Evolutionary conservation across 2,329 filamentous ascomycete genomes (phyloP).

Genomic region (Talaromyces sp.): DNA sequence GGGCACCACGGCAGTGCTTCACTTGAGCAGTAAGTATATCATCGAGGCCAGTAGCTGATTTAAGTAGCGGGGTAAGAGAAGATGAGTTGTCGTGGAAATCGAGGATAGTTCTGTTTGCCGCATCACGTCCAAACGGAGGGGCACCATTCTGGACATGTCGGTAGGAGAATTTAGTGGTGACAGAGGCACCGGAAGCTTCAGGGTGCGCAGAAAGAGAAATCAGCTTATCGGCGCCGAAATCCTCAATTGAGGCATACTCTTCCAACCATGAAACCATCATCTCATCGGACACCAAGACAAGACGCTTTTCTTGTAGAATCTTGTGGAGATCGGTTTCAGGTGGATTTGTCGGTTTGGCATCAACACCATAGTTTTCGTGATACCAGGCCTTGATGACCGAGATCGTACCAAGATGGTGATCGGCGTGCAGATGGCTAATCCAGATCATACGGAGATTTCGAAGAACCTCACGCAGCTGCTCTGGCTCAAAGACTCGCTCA

Average conservation of each 20-base stretch:
- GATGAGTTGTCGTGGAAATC: conserved; percentile 30
- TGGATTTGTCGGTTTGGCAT: conserved; percentile 44
- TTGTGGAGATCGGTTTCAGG: conserved; percentile 39
- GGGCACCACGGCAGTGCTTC: conserved; percentile 76
- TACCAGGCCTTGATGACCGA: conserved; percentile 83
- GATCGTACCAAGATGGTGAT: conserved; percentile 88
- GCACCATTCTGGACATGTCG: conserved; percentile 33
- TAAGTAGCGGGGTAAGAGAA: conserved; percentile 44
- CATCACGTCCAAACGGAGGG: conserved; percentile 24
- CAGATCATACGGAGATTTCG: conserved; percentile 78
- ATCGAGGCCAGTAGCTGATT: conserved; percentile 62
- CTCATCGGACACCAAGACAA: conserved; percentile 69
- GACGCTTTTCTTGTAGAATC: conserved; percentile 43
- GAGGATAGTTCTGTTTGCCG: conserved; percentile 24
- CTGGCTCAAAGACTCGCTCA: conserved; percentile 68
- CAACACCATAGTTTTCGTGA: conserved; percentile 53
- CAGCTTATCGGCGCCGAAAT: conserved; percentile 67
- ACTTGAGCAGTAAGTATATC: conserved; percentile 70
- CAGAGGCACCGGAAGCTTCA: conserved; percentile 17
- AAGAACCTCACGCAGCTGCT: conserved; percentile 71
- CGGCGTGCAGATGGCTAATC: conserved; percentile 94
- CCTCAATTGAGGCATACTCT: conserved; percentile 78
- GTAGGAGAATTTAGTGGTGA: conserved; percentile 33
- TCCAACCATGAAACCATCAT: conserved; percentile 75
- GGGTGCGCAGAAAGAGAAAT: conserved; percentile 52